These are phyloP conservation scores for Austroboletus eburneus DNA, from an alignment of 768 basidiomycete genomes.

Conservation along the genomic window DNA sequence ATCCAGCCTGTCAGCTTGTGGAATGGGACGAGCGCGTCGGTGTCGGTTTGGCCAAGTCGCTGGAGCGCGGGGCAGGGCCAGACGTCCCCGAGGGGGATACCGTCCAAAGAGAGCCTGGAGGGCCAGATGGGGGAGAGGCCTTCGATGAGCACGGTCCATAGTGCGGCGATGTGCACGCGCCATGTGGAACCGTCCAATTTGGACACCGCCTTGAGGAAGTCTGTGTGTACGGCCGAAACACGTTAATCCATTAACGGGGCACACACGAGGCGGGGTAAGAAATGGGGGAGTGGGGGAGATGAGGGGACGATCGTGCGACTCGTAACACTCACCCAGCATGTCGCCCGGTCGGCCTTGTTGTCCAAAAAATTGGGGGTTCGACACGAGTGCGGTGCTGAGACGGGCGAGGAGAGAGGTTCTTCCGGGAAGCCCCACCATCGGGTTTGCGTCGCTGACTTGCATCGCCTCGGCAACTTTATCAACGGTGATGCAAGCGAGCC, in stretches of 20 bases:
- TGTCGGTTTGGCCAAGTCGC: conserved; percentile 29
- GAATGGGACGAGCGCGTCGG: conserved; percentile 79
- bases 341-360: conserved; percentile 73
- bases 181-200: conserved; percentile 36
- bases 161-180: conserved; percentile 63
- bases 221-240: conserved; percentile 32
- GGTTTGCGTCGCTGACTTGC: conserved; percentile 76
- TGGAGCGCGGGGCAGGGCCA: conserved; percentile 75
- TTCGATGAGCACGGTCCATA: conserved; percentile 81
- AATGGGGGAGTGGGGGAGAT: neutral
- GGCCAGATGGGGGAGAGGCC: conserved; percentile 92
- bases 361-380: conserved; percentile 69
- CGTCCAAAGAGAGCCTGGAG: conserved; percentile 59
- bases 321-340: conserved; percentile 64
- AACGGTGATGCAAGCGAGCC: conserved; percentile 59
- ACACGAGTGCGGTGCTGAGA: conserved; percentile 65
- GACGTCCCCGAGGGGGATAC: conserved; percentile 81
- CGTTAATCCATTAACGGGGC: neutral
- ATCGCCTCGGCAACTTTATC: conserved; percentile 61
- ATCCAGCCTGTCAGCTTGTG: conserved; percentile 96
- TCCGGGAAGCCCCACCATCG: conserved; percentile 89
- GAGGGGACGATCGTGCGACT: too few species aligned
- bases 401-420: conserved; percentile 72
- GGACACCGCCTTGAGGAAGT: conserved; percentile 63
- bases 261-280: neutral